These are phyloP conservation scores for Tulasnella sp. DNA, from an alignment of 768 basidiomycete genomes.

Conservation along the genomic window DNA sequence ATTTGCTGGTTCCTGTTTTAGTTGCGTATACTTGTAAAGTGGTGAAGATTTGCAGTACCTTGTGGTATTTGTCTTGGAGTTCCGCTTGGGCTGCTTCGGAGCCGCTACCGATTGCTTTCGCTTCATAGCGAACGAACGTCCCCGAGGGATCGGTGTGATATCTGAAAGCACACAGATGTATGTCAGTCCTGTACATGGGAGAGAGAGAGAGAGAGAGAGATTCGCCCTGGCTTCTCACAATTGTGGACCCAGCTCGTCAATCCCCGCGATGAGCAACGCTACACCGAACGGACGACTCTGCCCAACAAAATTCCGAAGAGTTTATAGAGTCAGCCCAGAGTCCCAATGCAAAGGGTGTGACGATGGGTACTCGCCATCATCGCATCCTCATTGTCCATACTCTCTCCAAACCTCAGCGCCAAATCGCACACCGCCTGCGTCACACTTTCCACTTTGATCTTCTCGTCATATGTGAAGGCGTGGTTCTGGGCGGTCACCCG, in stretches of 20 bases:
- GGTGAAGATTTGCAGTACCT: constrained; percentile 37
- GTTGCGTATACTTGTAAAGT: not conserved
- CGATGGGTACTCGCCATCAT: constrained; percentile 59
- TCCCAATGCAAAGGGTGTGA: not conserved
- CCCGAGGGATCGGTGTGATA: constrained; percentile 98
- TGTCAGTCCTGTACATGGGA: not conserved
- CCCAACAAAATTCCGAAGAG: not conserved
- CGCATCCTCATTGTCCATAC: constrained; percentile 96
- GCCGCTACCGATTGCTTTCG: constrained; percentile 97
- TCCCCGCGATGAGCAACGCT: constrained; percentile 91
- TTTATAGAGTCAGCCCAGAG: not conserved
- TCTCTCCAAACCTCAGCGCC: constrained; percentile 94
- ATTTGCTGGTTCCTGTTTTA: constrained; percentile 59
- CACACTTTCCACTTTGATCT: constrained; percentile 92
- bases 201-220: no score
- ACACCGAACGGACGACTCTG: constrained; percentile 95
- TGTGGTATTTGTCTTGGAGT: constrained; percentile 94
- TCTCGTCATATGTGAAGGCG: constrained; percentile 92
- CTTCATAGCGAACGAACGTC: constrained; percentile 92
- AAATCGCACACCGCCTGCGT: constrained; percentile 98
- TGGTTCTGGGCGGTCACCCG: constrained; percentile 95
- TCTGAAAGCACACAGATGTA: constrained; percentile 36
- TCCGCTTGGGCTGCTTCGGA: constrained; percentile 96
- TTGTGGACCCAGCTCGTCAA: constrained; percentile 93
- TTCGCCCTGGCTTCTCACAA: no score